Base-by-base conservation (phyloP, 371 early-diverging fungal genomes). In the Syncephalis fuscata region DNA sequence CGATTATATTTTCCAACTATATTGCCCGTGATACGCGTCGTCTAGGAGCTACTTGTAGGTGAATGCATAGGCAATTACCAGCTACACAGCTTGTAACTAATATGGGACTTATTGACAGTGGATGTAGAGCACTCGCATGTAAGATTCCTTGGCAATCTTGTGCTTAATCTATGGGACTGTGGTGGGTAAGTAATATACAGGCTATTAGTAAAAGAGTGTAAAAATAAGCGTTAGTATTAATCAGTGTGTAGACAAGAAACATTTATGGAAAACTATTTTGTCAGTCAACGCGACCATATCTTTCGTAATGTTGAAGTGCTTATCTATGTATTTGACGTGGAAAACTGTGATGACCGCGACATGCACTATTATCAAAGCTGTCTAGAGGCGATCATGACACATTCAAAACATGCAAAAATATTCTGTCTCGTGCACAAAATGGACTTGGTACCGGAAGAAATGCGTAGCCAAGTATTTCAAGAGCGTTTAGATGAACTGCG, bases 301-400 rank as follows among this genome's bases (percentile, higher is more conserved):
- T 96, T 96, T 63, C 79, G 87, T 46, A 90, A 92, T 62, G 96
- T 93, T n/a, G 93, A 93, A 64, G 92, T 96, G 22, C 70, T 96
- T 26, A 93, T 96, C 55, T 96, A 92, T 57, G 92, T 93, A 45
- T 92, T 96, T 65, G 96, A 96, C 62, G 82, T 96, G 20, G 96
- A 96, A 63, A 82, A 81, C 32, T 67, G 88, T 45, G 92, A 92
- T 55, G 90, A 88, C 53, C 81, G 82, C 58, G 94, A 96, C 59
- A 65, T 93, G 64, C 70, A 77, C 45, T 86, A 92, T 61, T 93
- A 87, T 56, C 83, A 89, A 56, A 76, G 78, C n/a, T 88, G 86
- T 50, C 59, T 95, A 45, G 82, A 87, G 45, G 85, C 86, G 20
- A 80, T 96, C 48, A 54, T 72, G 54, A 64, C 73, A 32, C 80